Evolutionary conservation across 345 rosid genomes (phyloP).

Genomic region (Lepidium sativum): DNA sequence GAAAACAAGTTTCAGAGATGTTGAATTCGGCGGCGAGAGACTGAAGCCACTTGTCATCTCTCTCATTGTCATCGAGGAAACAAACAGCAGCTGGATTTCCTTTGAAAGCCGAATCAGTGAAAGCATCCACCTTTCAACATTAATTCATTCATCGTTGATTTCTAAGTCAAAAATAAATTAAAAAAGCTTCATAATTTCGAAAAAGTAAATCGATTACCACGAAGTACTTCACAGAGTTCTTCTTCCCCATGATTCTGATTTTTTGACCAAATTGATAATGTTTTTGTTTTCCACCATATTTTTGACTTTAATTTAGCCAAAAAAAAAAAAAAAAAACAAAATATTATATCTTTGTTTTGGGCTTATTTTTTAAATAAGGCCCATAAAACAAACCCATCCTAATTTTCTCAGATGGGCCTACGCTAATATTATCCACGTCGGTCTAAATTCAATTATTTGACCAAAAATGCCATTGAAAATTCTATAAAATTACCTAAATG

Average conservation of each 20-base stretch:
- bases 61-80: constrained; percentile 43
- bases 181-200: too few relatives aligned
- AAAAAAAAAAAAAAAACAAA: too few relatives aligned
- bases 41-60: constrained; percentile 68
- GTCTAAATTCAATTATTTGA: background rate
- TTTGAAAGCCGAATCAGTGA: constrained; percentile 65
- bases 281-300: background rate
- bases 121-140: constrained; percentile 51
- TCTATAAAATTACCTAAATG: background rate
- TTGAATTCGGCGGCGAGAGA: constrained; percentile 55
- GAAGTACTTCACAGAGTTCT: constrained; percentile 34
- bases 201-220: constrained; percentile 19
- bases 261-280: background rate
- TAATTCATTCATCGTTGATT: background rate
- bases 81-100: constrained; percentile 93
- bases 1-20: constrained; percentile 43
- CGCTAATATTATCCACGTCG: background rate
- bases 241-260: constrained; percentile 19
- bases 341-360: too few relatives aligned
- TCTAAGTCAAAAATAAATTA: background rate
- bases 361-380: too few relatives aligned
- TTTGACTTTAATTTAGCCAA: too few relatives aligned
- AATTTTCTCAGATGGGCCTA: background rate
- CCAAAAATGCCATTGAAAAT: constrained; percentile 10
- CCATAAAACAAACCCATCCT: too few relatives aligned